Conservation (phyloP, 495 filamentous ascomycete genomes). For the Xylona heveae region DNA sequence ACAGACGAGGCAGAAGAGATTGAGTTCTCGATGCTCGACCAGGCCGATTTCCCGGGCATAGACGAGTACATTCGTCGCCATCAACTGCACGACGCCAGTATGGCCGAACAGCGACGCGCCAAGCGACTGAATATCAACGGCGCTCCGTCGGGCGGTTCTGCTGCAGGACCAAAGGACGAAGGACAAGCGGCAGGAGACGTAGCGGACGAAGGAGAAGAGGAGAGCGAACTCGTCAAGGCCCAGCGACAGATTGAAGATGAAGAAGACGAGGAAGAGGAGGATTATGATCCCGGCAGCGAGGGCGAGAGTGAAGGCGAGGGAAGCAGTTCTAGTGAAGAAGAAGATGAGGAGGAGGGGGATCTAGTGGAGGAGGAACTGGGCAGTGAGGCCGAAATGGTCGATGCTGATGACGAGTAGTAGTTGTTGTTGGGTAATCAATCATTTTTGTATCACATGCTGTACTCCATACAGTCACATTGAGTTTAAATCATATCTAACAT, state of each 20-base stretch:
- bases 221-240: slow-evolving; percentile 43
- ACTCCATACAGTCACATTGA: no score
- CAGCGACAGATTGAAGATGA: slow-evolving; percentile 38
- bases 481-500: no score
- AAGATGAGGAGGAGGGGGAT: slow-evolving; percentile 7
- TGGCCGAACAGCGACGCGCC: slow-evolving; percentile 73
- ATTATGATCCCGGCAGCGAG: slow-evolving; percentile 66
- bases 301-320: slow-evolving; percentile 52
- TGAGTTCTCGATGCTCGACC: slow-evolving; percentile 74
- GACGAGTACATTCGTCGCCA: slow-evolving; percentile 67
- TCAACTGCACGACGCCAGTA: slow-evolving; percentile 68
- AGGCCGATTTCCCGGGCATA: slow-evolving; percentile 66
- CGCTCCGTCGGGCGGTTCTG: slow-evolving; percentile 21
- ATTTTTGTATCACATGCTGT: no score
- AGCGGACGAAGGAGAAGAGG: slow-evolving; percentile 20
- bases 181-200: slow-evolving; percentile 10
- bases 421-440: no score
- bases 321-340: slow-evolving; percentile 18
- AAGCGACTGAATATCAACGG: slow-evolving; percentile 57
- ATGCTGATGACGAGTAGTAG: no score
- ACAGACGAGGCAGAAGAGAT: slow-evolving; percentile 44
- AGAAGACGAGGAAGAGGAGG: slow-evolving; percentile 52
- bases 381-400: no score
- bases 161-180: slow-evolving; percentile 19
- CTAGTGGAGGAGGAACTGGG: slow-evolving; percentile 4